Evolutionary conservation across 1,284 basidiomycete species (phyloP), one percentile per base, ranked within the genome.

Genomic region (Melanopsichium pennsylvanicum): DNA sequence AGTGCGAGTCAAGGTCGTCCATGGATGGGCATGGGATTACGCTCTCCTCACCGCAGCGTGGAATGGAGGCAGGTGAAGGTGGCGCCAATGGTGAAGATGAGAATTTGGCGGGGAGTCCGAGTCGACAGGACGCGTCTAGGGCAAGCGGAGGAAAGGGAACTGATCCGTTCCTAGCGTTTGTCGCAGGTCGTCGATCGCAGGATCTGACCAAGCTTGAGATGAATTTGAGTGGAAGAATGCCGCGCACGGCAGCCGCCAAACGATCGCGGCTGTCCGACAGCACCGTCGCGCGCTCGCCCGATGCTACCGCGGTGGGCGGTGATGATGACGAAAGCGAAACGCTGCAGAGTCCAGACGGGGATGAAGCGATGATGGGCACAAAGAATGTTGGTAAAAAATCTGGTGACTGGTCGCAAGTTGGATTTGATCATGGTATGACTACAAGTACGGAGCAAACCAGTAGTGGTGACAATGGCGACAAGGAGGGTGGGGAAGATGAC

Each of bases 131-230:
- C n/a, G n/a, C n/a, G n/a, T n/a, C n/a, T n/a, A n/a, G 34, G 12
- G 13, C 50, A 2, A 6, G 45, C 7, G 37, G 21, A 15, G 19
- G 29, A 32, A 69, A 59, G 36, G 33, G 45, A 2, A 39, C 57
- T 0, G 72, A 75, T 56, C 72, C 72, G 2, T 75, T 75, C 50
- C 48, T 75, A 13, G 70, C 70, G 1, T 75, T 73, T 42, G 72
- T 75, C 10, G 72, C 67, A 2, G 70, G 64, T 9, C 40, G 64
- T 4, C 54, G 58, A 27, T 70, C 58, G 23, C 60, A 69, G 19
- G 51, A 66, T 22, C 40, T 60, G 10, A 52, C 60, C 18, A 47
- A 50, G 25, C 27, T 40, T 26, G 41, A 51, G 31, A 36, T 34
- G 32, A 32, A 49, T 13, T 12, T 40, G 34, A 33, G 31, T 21